Percentiles rank a stretch among this genome's conserved stretches.
phyloP scores from a whole-genome alignment of 2,329 filamentous ascomycete species.

The Torrubiellomyces zombiae region DNA sequence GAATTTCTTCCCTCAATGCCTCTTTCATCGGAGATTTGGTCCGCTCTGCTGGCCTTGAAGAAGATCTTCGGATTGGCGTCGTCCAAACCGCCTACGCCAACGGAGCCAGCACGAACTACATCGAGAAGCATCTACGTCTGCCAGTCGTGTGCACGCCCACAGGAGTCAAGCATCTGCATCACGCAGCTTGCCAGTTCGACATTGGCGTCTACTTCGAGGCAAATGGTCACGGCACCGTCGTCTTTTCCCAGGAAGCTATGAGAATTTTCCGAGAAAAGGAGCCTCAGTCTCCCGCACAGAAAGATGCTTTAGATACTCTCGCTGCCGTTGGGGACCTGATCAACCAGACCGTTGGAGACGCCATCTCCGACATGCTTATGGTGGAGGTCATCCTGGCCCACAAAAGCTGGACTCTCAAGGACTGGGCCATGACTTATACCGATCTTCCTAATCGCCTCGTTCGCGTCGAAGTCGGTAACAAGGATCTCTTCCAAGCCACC shows the following conservation, averaged over 20 bases:
- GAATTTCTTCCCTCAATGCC: constrained; percentile 85
- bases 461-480: constrained; percentile 75
- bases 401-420: constrained; percentile 76
- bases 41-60: constrained; percentile 58
- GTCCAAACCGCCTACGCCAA: constrained; percentile 98
- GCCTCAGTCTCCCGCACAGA: constrained; percentile 81
- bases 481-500: constrained; percentile 77
- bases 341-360: constrained; percentile 96
- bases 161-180: constrained; percentile 93
- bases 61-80: constrained; percentile 77
- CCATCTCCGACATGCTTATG: constrained; percentile 86
- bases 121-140: constrained; percentile 72
- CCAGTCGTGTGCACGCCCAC: constrained; percentile 88
- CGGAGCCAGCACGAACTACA: constrained; percentile 82
- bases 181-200: constrained; percentile 88
- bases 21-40: constrained; percentile 86
- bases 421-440: constrained; percentile 86
- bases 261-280: constrained; percentile 62
- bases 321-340: constrained; percentile 75
- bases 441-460: constrained; percentile 94
- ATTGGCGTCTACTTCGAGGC: constrained; percentile 97
- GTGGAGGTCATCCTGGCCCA: constrained; percentile 93
- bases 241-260: constrained; percentile 76
- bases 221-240: constrained; percentile 91
- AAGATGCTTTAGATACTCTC: constrained; percentile 74